Conservation (phyloP, 2,329 filamentous ascomycete species). For the Sporothrix curviconia region DNA sequence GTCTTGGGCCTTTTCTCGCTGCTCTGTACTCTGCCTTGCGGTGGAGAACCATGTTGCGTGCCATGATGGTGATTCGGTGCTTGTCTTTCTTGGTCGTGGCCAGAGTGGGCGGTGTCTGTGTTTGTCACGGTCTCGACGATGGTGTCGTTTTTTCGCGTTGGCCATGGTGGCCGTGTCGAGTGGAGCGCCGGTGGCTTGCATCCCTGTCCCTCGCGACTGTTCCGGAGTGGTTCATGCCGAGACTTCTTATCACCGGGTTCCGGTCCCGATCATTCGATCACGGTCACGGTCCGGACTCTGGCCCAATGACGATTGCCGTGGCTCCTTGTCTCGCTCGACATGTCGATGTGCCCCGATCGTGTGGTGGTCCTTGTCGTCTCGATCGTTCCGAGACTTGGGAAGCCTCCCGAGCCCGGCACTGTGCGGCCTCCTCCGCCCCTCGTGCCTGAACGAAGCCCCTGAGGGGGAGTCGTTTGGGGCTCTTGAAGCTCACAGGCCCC, state of each 20-base stretch:
- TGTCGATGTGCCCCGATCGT: background rate
- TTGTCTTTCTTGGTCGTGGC: background rate
- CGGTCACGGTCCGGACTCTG: too few species aligned
- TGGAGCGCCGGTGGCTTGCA: background rate
- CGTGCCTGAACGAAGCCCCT: constrained; percentile 5
- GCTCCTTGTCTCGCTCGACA: background rate
- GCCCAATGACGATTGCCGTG: too few species aligned
- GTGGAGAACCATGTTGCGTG: constrained; percentile 2
- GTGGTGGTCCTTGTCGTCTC: background rate
- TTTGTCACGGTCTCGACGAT: background rate
- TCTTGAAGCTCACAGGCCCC: too few species aligned
- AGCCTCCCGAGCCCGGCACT: constrained; percentile 22
- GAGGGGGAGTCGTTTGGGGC: too few species aligned
- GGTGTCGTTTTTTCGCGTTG: background rate
- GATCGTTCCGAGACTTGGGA: background rate
- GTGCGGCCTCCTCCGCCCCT: constrained; percentile 21
- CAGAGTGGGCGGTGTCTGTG: background rate
- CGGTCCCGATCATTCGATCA: background rate
- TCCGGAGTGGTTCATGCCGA: background rate
- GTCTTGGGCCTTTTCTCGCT: background rate
- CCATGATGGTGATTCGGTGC: background rate
- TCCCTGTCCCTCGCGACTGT: background rate
- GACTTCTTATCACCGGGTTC: background rate
- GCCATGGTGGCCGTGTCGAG: background rate
- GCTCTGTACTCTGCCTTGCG: background rate